Evolutionary conservation across 2,329 filamentous ascomycete genomes (phyloP).

Genomic region (Colletotrichum camelliae): DNA sequence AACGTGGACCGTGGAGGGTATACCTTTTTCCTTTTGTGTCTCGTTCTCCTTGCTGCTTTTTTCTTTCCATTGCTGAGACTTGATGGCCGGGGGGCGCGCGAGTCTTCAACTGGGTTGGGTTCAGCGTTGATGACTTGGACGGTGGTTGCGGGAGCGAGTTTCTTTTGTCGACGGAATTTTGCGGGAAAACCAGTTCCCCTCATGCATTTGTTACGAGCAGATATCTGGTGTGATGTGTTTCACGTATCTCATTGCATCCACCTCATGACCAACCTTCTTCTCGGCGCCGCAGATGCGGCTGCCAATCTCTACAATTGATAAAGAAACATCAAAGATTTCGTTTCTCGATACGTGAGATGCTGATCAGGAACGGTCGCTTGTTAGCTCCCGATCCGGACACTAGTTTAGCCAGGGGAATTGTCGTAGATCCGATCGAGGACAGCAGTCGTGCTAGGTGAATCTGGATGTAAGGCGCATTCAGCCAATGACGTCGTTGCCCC

Average conservation of each 20-base stretch:
- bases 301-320: not conserved
- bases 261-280: not conserved
- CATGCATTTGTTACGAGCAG: not conserved
- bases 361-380: not conserved
- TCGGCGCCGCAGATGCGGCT: not conserved
- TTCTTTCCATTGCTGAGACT: not conserved
- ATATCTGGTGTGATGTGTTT: not conserved
- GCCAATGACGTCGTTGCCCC: conserved; percentile 19
- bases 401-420: not conserved
- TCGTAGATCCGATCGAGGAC: not conserved
- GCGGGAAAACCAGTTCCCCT: not conserved
- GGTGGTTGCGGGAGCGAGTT: not conserved
- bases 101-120: not conserved
- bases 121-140: not conserved
- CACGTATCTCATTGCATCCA: not conserved
- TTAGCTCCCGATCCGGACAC: not conserved
- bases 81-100: not conserved
- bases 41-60: not conserved
- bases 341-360: not conserved
- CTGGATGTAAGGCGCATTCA: not conserved
- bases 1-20: not conserved
- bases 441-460: not conserved
- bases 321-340: not conserved
- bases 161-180: not conserved
- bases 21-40: not conserved